Conservation (phyloP, 2,329 filamentous ascomycete species). For the Aspergillus novofumigatus region DNA sequence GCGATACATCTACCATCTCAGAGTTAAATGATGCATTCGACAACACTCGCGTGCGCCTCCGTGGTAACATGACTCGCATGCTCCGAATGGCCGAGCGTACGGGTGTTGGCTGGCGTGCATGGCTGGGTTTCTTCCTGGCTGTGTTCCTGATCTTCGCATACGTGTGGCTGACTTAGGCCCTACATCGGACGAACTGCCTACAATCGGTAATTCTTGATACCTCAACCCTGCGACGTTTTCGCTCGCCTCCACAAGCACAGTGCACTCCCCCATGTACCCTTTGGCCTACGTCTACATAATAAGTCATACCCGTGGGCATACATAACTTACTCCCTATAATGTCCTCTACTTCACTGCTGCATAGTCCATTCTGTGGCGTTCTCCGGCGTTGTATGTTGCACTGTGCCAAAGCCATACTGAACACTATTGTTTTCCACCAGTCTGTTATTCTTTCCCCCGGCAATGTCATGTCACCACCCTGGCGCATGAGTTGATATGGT, state of each 20-base stretch:
- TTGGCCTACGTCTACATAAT: background rate
- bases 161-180: conserved; percentile 76
- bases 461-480: background rate
- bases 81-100: conserved; percentile 89
- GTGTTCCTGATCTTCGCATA: conserved; percentile 83
- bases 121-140: conserved; percentile 81
- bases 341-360: background rate
- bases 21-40: conserved; percentile 97
- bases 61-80: conserved; percentile 97
- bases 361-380: background rate
- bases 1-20: conserved; percentile 79
- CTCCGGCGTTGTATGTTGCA: background rate
- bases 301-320: background rate
- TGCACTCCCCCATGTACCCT: background rate
- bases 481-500: background rate
- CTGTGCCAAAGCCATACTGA: background rate
- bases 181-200: background rate
- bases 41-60: conserved; percentile 70
- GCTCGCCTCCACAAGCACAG: background rate
- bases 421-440: background rate
- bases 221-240: background rate
- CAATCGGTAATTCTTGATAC: background rate
- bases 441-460: background rate
- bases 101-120: conserved; percentile 93
- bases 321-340: background rate